Base-by-base conservation (phyloP, 495 filamentous ascomycete genomes). In the Peziza echinospora region DNA sequence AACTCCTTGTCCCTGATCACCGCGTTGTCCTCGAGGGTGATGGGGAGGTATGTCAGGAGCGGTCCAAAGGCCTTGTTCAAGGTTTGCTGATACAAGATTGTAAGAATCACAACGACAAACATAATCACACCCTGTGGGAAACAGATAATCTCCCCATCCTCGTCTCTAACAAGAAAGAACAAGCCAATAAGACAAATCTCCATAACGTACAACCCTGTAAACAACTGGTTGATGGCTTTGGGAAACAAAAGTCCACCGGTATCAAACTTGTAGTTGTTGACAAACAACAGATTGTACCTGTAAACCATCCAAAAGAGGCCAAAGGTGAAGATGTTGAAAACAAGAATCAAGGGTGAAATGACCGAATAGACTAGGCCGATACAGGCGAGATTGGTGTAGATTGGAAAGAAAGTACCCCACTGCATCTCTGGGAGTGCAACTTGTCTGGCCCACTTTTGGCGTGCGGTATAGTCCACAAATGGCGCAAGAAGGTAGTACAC, bases 281-380 rank as follows among this genome's bases (percentile, higher is more conserved):
- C 85, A 56, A 94, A 96, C 39, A 97, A 75, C 61, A 89, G 92
- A 57, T 87, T 89, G 63, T 97, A 96, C 21, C 87, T 80, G 62
- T 96, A 84, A 4, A 85, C 87, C 46, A 93, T 75, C 87, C 87
- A 97, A 59, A 97, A 84, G 2, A 97, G 67, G 49, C 76, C 73
- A 64, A 96, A 96, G 0, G 87, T 96, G 60, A 93, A 74, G 55
- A 93, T 77, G 50, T 89, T 87, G 67, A 97, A 96, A 39, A 97
- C 60, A 41, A 91, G 69, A 54, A 97, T 93, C 42, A 96, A 69
- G 5, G 89, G 89, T 2, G 87, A 76, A 26, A 96, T 78, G 44
- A 94, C 73, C 34, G 72, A 83, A 65, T 97, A 97, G 48, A 94
- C 84, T 50, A 97, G 63, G 8, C 82, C 87, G 52, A 97, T 96